Conservation (phyloP, 2,329 filamentous ascomycete species). For the Cladosporium cucumerinum region DNA sequence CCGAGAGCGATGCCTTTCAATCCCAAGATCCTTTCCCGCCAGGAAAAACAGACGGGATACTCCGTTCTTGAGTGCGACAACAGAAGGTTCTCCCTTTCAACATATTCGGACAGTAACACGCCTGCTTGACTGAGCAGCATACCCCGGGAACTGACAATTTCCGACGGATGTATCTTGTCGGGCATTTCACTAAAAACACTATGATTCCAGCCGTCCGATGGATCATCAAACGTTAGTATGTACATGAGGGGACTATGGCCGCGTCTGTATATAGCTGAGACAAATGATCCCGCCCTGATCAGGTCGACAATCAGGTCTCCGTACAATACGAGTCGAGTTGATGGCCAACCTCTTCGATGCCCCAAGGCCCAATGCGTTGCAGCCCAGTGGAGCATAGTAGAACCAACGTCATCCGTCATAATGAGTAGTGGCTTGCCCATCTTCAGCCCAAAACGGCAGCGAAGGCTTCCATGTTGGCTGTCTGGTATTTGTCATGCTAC, state of each 20-base stretch:
- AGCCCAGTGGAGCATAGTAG: background rate
- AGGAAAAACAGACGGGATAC: background rate
- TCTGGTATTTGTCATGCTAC: background rate
- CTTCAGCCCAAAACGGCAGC: conserved; percentile 1
- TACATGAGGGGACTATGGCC: background rate
- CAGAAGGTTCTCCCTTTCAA: background rate
- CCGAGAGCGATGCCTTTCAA: background rate
- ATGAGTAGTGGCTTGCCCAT: background rate
- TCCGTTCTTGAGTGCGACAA: background rate
- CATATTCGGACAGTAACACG: background rate
- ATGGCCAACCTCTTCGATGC: background rate
- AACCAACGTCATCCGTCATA: background rate
- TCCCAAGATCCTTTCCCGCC: background rate
- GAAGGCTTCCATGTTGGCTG: conserved; percentile 6
- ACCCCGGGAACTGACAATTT: background rate
- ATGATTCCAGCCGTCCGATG: background rate
- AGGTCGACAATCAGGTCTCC: background rate
- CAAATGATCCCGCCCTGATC: background rate
- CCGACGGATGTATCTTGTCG: background rate
- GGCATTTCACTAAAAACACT: background rate
- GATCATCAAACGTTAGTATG: background rate
- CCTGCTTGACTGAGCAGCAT: background rate
- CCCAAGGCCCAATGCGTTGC: background rate
- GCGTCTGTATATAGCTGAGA: background rate
- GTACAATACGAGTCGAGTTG: background rate